Evolutionary conservation across 2,329 filamentous ascomycete genomes (phyloP), one percentile per base, ranked within the genome.

Genomic region (Xylariaceae sp.): DNA sequence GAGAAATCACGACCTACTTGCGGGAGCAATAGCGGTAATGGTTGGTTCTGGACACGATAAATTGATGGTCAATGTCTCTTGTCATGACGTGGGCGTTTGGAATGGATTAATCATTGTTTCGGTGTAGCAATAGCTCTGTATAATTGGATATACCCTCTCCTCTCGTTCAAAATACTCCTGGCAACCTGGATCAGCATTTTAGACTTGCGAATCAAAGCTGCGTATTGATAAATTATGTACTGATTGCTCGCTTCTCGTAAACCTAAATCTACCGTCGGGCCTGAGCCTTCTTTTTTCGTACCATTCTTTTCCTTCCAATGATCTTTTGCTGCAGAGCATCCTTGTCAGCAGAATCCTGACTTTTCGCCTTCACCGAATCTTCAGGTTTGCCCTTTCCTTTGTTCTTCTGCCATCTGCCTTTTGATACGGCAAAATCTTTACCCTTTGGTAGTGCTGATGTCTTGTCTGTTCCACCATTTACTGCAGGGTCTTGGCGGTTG

Each of bases 251-350:
- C 12, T 14, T 32, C 27, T 32, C 25, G 16, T 32, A 5, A 32
- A 38, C 40, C 11, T 19, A 29, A 22, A 23, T 21, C 52, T 60
- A 64, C 23, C 60, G 62, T 39, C 70, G 67, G 10, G 59, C 53
- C 14, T 64, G 56, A 5, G 70, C 68, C 70, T 81, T 82, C 69
- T 84, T 86, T 67, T 85, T 85, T 48, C 89, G 80, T 73, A 85
- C 79, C 71, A 86, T 80, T 52, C 89, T 77, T 73, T 95, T 96
- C 66, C 88, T 84, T 39, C 82, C 84, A 65, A 95, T 94, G 60
- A 96, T 87, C 60, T 83, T 84, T 60, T 89, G 87, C 59, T 78
- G 68, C 59, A 79, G 65, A 2, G 64, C 64, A 40, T 70, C 57
- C 50, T 68, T 67, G 3, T 58, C 53, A n/a, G 49, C 45, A 22